phyloP scores from a whole-genome alignment of 345 rosid genomes.

The Conringia planisiliqua region DNA sequence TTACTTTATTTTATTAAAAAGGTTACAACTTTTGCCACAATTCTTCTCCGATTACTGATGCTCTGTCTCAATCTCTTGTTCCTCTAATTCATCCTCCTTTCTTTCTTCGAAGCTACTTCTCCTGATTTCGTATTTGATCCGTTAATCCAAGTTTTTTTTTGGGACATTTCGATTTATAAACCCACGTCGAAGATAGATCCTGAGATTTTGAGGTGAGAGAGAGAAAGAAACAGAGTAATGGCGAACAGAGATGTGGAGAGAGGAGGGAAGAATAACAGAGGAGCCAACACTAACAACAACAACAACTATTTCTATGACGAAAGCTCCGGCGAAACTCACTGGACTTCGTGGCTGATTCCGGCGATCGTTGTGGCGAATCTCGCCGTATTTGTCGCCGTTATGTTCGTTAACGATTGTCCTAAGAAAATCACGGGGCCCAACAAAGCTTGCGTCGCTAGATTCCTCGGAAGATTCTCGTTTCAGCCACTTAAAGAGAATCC shows the following conservation, averaged over 20 bases:
- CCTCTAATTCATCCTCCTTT: constrained; percentile 18
- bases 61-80: constrained; percentile 24
- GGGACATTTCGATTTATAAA: not conserved
- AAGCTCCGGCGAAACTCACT: constrained; percentile 42
- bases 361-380: constrained; percentile 70
- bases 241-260: constrained; percentile 66
- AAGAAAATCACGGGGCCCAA: constrained; percentile 38
- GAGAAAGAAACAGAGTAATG: constrained; percentile 35
- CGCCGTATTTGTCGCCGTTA: constrained; percentile 58
- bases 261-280: constrained; percentile 37
- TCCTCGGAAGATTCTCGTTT: constrained; percentile 79
- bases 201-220: constrained; percentile 1
- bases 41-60: constrained; percentile 36
- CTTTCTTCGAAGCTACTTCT: constrained; percentile 34
- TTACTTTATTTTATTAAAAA: not conserved
- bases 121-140: constrained; percentile 22
- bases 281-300: not conserved
- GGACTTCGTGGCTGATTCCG: constrained; percentile 96
- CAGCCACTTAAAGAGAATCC: constrained; percentile 89
- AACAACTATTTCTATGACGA: constrained; percentile 37
- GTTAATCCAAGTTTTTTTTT: constrained; percentile 18
- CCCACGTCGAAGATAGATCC: not conserved
- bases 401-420: constrained; percentile 93
- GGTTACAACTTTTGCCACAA: constrained; percentile 10
- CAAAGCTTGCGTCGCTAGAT: constrained; percentile 63